Percentiles rank a stretch among this genome's conserved stretches.
phyloP scores from a whole-genome alignment of 192 early-diverging fungal genomes.

The Mortierella claussenii region DNA sequence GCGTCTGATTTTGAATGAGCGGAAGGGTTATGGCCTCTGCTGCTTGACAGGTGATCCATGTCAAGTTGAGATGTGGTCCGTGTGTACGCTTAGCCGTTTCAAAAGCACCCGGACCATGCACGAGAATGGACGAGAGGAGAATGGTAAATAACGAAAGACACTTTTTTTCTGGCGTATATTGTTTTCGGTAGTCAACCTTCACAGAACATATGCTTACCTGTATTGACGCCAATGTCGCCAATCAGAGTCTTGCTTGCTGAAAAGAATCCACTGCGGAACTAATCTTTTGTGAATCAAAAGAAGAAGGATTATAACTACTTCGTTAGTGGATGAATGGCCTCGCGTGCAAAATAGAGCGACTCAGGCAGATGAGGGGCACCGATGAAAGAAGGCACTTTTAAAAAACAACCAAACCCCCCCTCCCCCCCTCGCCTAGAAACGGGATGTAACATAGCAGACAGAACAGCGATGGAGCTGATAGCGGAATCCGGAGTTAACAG shows the following conservation, averaged over 20 bases:
- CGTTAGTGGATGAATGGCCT: too few species aligned
- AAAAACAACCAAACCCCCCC: too few species aligned
- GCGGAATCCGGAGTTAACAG: too few species aligned
- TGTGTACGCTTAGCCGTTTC: conserved; percentile 12
- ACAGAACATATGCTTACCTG: conserved; percentile 1
- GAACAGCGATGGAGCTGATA: too few species aligned
- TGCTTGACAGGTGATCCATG: conserved; percentile 24
- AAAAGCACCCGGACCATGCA: too few species aligned
- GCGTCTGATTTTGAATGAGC: conserved; percentile 13
- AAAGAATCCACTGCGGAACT: conserved; percentile 4
- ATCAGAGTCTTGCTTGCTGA: not conserved
- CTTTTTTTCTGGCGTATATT: not conserved
- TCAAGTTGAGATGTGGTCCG: conserved; percentile 26
- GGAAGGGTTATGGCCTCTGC: conserved; percentile 17
- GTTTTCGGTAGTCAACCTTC: not conserved
- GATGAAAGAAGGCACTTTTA: too few species aligned
- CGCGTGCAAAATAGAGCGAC: not conserved
- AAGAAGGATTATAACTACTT: not conserved
- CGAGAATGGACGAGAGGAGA: conserved; percentile 12
- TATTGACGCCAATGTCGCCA: not conserved
- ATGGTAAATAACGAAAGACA: conserved; percentile 6
- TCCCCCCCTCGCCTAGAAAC: too few species aligned
- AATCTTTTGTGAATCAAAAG: not conserved
- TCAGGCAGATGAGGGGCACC: too few species aligned
- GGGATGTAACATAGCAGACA: too few species aligned